phyloP scores from a whole-genome alignment of 371 early-diverging fungal species.

The Syncephalastrum sp. region DNA sequence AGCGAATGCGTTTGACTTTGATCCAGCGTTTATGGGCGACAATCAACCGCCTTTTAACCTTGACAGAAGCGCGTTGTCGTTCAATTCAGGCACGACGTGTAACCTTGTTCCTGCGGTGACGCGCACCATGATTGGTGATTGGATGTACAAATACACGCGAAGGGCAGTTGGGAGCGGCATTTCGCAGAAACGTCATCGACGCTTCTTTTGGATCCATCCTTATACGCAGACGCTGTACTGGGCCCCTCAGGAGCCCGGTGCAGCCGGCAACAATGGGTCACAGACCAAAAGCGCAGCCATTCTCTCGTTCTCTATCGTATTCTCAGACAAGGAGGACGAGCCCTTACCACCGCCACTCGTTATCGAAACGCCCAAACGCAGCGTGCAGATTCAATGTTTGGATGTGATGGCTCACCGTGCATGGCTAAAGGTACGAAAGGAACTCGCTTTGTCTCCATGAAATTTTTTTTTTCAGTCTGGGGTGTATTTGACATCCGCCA shows the following conservation, averaged over 20 bases:
- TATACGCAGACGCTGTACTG: conserved; percentile 79
- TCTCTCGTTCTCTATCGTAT: conserved; percentile 23
- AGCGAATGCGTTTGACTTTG: conserved; percentile 12
- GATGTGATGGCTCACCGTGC: conserved; percentile 14
- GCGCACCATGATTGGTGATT: conserved; percentile 79
- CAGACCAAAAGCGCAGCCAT: conserved; percentile 40
- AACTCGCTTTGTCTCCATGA: too few species aligned
- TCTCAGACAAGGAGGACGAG: conserved; percentile 6
- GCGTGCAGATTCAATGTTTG: conserved; percentile 19
- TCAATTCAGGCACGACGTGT: conserved; percentile 1
- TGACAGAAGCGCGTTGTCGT: not conserved
- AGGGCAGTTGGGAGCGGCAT: conserved; percentile 48
- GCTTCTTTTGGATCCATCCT: conserved; percentile 84
- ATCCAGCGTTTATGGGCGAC: conserved; percentile 11
- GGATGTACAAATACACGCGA: conserved; percentile 71
- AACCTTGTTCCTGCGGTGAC: conserved; percentile 39
- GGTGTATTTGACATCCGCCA: not conserved
- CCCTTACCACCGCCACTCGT: conserved; percentile 12
- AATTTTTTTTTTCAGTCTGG: not conserved
- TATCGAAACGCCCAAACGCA: conserved; percentile 13
- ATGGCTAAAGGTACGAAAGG: conserved; percentile 16
- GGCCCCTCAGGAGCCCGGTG: conserved; percentile 60
- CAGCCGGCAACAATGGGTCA: conserved; percentile 37
- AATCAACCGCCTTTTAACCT: conserved; percentile 2
- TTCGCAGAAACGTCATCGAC: conserved; percentile 62